A percentile compares a stretch with the other conserved stretches of the same genome.
Conservation (phyloP, 2,329 filamentous ascomycete genomes). For the Neoascochyta sp. region DNA sequence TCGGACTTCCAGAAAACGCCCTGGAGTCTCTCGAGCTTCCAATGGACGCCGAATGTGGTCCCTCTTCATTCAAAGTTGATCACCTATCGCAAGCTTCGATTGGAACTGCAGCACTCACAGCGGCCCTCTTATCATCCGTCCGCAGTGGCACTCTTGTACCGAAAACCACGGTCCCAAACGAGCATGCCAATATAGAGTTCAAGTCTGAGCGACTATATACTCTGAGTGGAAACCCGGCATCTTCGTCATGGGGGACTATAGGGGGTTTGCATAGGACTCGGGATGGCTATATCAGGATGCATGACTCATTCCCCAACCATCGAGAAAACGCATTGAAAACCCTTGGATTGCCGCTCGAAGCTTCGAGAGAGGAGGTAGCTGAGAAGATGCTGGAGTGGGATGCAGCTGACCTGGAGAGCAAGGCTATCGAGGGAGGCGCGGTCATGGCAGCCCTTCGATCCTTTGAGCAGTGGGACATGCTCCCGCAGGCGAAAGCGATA, state of each 20-base stretch:
- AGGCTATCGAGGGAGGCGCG: constrained; percentile 40
- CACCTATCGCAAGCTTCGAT: constrained; percentile 53
- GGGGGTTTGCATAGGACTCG: constrained; percentile 51
- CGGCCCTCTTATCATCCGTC: constrained; percentile 45
- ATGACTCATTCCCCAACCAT: constrained; percentile 55
- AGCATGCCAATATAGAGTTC: constrained; percentile 53
- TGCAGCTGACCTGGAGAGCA: constrained; percentile 48
- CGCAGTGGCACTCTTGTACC: constrained; percentile 33
- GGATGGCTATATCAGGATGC: constrained; percentile 54
- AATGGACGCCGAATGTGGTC: constrained; percentile 29
- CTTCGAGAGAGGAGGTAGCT: constrained; percentile 41
- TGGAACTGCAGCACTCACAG: constrained; percentile 49
- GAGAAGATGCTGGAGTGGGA: constrained; percentile 41
- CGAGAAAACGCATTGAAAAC: constrained; percentile 44
- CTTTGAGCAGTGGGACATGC: constrained; percentile 51
- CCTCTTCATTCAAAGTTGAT: constrained; percentile 55
- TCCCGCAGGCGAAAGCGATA: constrained; percentile 47
- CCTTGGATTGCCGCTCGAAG: constrained; percentile 37
- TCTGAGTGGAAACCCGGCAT: constrained; percentile 39
- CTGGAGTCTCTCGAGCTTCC: constrained; percentile 20
- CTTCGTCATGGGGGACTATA: constrained; percentile 42
- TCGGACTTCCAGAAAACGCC: constrained; percentile 20
- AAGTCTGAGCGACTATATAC: constrained; percentile 51
- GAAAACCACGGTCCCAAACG: constrained; percentile 42
- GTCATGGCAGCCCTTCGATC: constrained; percentile 52